A percentile compares a stretch with the other conserved stretches of the same genome.
These are phyloP conservation scores for Annona cherimola DNA, from an alignment of 164 flowering plant species.

Conservation along the genomic window DNA sequence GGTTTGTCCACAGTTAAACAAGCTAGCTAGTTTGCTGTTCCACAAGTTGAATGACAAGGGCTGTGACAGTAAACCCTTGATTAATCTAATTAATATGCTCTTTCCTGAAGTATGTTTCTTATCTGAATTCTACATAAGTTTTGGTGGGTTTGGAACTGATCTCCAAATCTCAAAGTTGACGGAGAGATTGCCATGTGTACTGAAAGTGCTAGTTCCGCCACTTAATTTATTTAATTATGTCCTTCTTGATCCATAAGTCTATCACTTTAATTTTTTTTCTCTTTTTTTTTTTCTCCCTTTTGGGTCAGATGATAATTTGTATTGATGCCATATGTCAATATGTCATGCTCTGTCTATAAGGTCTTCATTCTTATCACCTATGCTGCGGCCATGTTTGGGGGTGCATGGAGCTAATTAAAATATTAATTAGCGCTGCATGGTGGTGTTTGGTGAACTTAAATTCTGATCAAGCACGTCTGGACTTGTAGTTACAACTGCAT, in stretches of 20 bases:
- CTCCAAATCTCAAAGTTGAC: not conserved
- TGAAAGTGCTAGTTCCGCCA: not conserved
- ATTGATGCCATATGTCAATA: not conserved
- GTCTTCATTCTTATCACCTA: not conserved
- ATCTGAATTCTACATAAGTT: not conserved
- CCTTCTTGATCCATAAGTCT: not conserved
- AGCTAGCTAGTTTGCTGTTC: not conserved
- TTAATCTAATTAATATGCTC: not conserved
- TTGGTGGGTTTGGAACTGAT: conserved; percentile 3
- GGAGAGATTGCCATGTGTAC: not conserved
- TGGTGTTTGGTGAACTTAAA: not conserved
- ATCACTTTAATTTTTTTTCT: not conserved
- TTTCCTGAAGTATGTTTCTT: not conserved
- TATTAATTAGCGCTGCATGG: not conserved
- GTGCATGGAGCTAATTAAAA: not conserved
- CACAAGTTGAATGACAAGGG: not conserved
- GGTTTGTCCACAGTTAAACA: not conserved
- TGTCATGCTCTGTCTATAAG: not conserved
- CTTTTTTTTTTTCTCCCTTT: not conserved
- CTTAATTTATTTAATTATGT: conserved; percentile 1
- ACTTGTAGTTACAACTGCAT: not conserved
- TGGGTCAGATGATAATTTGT: not conserved
- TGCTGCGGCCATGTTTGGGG: not conserved
- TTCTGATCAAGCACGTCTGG: not conserved
- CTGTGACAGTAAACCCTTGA: not conserved